Percentiles rank a stretch among this genome's conserved stretches.
Conservation (phyloP, 2,329 filamentous ascomycete genomes). For the Calonectria crousiana region DNA sequence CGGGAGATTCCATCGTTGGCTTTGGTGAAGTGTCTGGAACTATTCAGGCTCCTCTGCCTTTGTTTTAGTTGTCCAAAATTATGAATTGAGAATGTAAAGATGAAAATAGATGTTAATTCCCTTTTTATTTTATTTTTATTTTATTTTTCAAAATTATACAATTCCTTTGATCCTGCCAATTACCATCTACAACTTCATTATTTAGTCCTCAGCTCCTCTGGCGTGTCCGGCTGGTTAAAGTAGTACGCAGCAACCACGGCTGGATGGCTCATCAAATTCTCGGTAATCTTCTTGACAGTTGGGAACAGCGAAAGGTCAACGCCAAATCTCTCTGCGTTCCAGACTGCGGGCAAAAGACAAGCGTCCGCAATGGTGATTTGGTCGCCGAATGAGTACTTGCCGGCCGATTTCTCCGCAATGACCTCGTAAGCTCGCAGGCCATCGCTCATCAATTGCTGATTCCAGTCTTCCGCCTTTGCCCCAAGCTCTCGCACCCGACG, state of each 20-base stretch:
- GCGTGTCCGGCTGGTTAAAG: constrained; percentile 64
- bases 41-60: constrained; percentile 57
- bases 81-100: background rate
- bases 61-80: constrained; percentile 40
- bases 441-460: constrained; percentile 60
- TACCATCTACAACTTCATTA: background rate
- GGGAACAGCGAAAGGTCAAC: constrained; percentile 65
- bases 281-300: constrained; percentile 58
- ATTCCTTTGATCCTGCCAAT: background rate
- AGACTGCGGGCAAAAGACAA: constrained; percentile 68
- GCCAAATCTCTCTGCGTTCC: constrained; percentile 67
- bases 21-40: constrained; percentile 80
- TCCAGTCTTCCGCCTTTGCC: constrained; percentile 61
- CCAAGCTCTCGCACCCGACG: constrained; percentile 60
- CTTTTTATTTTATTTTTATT: background rate
- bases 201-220: constrained; percentile 45
- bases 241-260: constrained; percentile 67
- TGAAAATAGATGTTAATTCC: background rate
- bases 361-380: constrained; percentile 69
- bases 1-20: constrained; percentile 76
- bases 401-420: constrained; percentile 53
- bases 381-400: constrained; percentile 68
- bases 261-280: constrained; percentile 59
- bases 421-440: constrained; percentile 70
- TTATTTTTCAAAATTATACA: background rate